Percentiles rank a stretch among this genome's conserved stretches.
phyloP scores from a whole-genome alignment of 2,329 filamentous ascomycete species.

The Talaromyces atroroseus region DNA sequence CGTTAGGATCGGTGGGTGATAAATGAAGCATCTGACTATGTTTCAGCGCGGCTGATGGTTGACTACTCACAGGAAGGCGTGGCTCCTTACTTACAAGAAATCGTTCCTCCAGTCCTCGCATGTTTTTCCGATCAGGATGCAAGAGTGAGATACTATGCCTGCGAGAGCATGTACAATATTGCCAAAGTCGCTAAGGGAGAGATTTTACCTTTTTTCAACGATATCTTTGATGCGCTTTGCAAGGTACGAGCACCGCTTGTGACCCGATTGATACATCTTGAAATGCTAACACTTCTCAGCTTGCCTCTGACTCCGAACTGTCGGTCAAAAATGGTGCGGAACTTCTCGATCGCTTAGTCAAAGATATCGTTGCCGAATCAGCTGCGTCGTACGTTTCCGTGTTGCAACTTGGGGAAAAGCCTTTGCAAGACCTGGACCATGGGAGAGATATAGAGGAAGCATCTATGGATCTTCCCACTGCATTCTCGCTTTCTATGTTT shows the following conservation, averaged over 20 bases:
- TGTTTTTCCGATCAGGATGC: constrained; percentile 99
- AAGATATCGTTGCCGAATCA: constrained; percentile 93
- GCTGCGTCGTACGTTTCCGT: constrained; percentile 92
- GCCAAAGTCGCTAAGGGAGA: constrained; percentile 98
- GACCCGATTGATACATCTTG: background rate
- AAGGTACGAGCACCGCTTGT: constrained; percentile 58
- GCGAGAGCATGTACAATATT: constrained; percentile 99
- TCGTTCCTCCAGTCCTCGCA: constrained; percentile 91
- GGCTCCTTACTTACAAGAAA: constrained; percentile 83
- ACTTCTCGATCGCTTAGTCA: constrained; percentile 86
- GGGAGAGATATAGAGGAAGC: constrained; percentile 33
- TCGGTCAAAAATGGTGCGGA: constrained; percentile 98
- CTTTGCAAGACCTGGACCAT: constrained; percentile 42
- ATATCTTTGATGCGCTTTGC: constrained; percentile 94
- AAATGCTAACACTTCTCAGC: constrained; percentile 45
- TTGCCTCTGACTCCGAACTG: constrained; percentile 90
- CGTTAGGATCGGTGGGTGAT: constrained; percentile 73
- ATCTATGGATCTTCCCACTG: constrained; percentile 61
- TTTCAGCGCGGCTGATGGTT: constrained; percentile 9
- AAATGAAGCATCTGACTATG: constrained; percentile 16
- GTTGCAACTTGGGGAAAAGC: constrained; percentile 49
- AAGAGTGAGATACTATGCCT: constrained; percentile 93
- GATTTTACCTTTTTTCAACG: constrained; percentile 94
- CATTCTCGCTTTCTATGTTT: constrained; percentile 85
- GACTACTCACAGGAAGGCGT: constrained; percentile 59